These are phyloP conservation scores for Tylopilus sp. DNA, from an alignment of 768 basidiomycete species.

Conservation along the genomic window DNA sequence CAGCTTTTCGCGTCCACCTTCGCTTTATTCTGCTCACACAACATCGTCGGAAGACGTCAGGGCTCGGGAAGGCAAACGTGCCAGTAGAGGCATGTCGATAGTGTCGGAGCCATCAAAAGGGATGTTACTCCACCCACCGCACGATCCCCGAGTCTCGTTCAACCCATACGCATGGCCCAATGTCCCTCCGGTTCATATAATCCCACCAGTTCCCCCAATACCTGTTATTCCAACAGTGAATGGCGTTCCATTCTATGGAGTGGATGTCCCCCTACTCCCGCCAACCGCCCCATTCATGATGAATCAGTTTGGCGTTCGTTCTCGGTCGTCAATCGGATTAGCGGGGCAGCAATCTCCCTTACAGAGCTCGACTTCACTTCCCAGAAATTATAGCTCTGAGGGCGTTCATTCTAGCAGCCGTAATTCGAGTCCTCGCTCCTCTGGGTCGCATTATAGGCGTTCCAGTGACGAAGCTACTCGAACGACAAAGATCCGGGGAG, in stretches of 20 bases:
- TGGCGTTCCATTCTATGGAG: conserved; percentile 42
- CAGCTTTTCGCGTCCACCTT: conserved; percentile 50
- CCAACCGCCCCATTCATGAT: conserved; percentile 77
- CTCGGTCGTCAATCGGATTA: conserved; percentile 32
- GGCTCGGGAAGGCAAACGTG: conserved; percentile 35
- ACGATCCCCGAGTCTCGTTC: conserved; percentile 25
- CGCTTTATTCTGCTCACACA: conserved; percentile 50
- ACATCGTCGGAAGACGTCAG: conserved; percentile 59
- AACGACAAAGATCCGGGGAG: conserved; percentile 7
- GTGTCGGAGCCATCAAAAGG: conserved; percentile 35
- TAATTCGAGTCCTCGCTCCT: conserved; percentile 17
- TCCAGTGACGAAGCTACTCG: conserved; percentile 30
- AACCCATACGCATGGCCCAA: conserved; percentile 29
- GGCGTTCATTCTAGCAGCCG: conserved; percentile 15
- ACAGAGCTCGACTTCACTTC: conserved; percentile 19
- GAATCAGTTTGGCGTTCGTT: conserved; percentile 48
- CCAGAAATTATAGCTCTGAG: conserved; percentile 27
- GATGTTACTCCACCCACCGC: conserved; percentile 22
- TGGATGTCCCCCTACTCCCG: conserved; percentile 69
- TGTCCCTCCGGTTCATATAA: conserved; percentile 13
- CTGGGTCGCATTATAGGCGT: conserved; percentile 26
- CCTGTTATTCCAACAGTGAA: conserved; percentile 32
- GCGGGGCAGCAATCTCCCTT: conserved; percentile 29
- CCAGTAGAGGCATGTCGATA: conserved; percentile 41
- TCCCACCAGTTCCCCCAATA: conserved; percentile 39